phyloP scores from a whole-genome alignment of 1,284 basidiomycete species.

The Leccinum angustisporum region DNA sequence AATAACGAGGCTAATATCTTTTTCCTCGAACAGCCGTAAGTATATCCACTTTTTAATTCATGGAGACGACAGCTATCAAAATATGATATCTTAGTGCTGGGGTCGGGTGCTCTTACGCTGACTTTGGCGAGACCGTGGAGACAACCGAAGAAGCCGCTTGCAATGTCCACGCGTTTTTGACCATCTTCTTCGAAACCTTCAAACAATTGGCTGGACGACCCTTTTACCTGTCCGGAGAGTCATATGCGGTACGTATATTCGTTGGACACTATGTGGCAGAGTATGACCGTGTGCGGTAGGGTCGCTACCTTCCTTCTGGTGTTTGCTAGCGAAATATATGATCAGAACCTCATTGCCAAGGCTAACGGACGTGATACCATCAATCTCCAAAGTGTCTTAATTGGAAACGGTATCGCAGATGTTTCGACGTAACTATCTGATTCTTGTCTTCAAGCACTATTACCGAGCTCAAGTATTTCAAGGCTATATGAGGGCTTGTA shows the following conservation, averaged over 20 bases:
- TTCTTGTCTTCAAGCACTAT: neutral
- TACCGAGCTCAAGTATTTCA: constrained; percentile 22
- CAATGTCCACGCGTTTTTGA: constrained; percentile 69
- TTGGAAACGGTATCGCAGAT: constrained; percentile 66
- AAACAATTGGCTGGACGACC: constrained; percentile 59
- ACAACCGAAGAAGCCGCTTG: constrained; percentile 73
- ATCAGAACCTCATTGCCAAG: constrained; percentile 62
- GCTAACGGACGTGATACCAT: constrained; percentile 56
- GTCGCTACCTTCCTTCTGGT: constrained; percentile 71
- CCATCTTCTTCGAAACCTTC: constrained; percentile 77
- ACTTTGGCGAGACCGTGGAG: constrained; percentile 52
- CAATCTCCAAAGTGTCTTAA: constrained; percentile 66
- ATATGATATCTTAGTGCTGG: constrained; percentile 36
- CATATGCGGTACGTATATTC: constrained; percentile 51
- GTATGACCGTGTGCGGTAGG: constrained; percentile 37
- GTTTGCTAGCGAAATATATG: constrained; percentile 77
- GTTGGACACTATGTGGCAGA: neutral
- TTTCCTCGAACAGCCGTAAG: constrained; percentile 71
- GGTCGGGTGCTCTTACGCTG: constrained; percentile 49
- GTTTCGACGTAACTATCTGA: constrained; percentile 48
- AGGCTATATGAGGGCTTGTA: constrained; percentile 63
- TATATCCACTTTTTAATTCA: constrained; percentile 37
- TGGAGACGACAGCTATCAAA: constrained; percentile 2
- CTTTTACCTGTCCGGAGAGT: constrained; percentile 49
- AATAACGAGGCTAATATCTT: constrained; percentile 69